Percentiles rank a stretch among this genome's conserved stretches.
phyloP scores from a whole-genome alignment of 495 filamentous ascomycete genomes.

The Aspergillus leporis region DNA sequence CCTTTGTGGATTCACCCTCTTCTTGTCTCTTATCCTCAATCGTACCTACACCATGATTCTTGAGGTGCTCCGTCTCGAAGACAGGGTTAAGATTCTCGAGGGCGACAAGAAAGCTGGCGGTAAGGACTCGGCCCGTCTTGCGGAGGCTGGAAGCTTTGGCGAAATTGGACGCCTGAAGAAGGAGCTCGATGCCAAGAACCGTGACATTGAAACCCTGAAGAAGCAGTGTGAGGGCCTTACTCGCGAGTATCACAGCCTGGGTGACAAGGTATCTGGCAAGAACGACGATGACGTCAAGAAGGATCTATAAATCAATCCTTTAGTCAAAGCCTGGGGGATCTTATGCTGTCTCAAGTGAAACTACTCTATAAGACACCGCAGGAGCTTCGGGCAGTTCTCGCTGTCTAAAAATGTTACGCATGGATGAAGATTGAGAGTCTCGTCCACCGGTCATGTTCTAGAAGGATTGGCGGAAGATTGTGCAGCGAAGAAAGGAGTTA shows the following conservation, averaged over 20 bases:
- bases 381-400: background rate
- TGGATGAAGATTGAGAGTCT: background rate
- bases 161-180: conserved; percentile 74
- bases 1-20: conserved; percentile 98
- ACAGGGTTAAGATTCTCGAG: conserved; percentile 84
- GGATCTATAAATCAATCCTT: conserved; percentile 52
- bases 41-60: conserved; percentile 98
- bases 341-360: background rate
- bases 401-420: background rate
- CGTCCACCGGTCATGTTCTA: background rate
- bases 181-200: conserved; percentile 69
- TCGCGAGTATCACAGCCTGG: conserved; percentile 78
- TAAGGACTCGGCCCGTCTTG: conserved; percentile 66
- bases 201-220: conserved; percentile 77
- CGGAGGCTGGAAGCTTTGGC: conserved; percentile 66
- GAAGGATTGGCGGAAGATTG: background rate
- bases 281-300: conserved; percentile 63
- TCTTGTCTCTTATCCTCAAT: conserved; percentile 98
- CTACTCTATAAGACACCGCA: background rate
- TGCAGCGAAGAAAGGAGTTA: background rate
- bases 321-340: background rate
- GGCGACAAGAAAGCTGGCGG: conserved; percentile 70
- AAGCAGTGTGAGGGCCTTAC: conserved; percentile 78
- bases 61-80: conserved; percentile 89
- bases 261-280: conserved; percentile 67